These are phyloP conservation scores for Wickerhamomyces ciferrii DNA, from an alignment of 805 yeast species.

Conservation along the genomic window DNA sequence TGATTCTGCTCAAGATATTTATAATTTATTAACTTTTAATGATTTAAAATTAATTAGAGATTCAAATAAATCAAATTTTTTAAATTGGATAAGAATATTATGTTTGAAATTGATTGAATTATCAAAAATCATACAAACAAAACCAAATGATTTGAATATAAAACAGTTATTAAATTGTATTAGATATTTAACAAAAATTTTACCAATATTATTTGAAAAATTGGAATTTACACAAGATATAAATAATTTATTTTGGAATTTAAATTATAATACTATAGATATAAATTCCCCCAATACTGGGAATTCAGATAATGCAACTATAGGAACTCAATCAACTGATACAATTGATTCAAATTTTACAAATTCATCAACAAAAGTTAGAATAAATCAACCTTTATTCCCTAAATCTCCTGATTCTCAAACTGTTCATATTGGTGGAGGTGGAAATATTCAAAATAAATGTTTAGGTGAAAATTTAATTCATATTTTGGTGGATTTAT, in stretches of 20 bases:
- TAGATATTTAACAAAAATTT: conserved; percentile 54
- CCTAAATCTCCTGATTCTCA: conserved; percentile 11
- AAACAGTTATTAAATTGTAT: conserved; percentile 47
- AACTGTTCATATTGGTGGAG: conserved; percentile 10
- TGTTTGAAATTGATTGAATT: conserved; percentile 24
- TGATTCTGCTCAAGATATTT: conserved; percentile 49
- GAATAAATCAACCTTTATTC: background rate
- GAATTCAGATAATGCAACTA: conserved; percentile 9
- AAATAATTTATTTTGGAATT: conserved; percentile 40
- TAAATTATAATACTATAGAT: conserved; percentile 6
- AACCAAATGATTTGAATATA: background rate
- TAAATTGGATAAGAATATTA: conserved; percentile 41
- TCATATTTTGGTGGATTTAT: conserved; percentile 34
- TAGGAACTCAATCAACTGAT: conserved; percentile 23
- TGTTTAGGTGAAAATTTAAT: conserved; percentile 33
- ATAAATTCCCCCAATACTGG: background rate
- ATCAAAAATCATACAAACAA: conserved; percentile 4
- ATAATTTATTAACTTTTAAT: conserved; percentile 44
- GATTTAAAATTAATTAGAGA: conserved; percentile 61
- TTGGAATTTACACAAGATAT: conserved; percentile 29
- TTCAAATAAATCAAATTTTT: conserved; percentile 51
- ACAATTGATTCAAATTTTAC: conserved; percentile 9
- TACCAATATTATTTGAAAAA: conserved; percentile 67
- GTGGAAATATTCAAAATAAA: conserved; percentile 1
- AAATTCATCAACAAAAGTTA: conserved; percentile 10